A percentile compares a stretch with the other conserved stretches of the same genome.
phyloP scores from a whole-genome alignment of 441 rosid genomes.

The Daphne laureola region DNA sequence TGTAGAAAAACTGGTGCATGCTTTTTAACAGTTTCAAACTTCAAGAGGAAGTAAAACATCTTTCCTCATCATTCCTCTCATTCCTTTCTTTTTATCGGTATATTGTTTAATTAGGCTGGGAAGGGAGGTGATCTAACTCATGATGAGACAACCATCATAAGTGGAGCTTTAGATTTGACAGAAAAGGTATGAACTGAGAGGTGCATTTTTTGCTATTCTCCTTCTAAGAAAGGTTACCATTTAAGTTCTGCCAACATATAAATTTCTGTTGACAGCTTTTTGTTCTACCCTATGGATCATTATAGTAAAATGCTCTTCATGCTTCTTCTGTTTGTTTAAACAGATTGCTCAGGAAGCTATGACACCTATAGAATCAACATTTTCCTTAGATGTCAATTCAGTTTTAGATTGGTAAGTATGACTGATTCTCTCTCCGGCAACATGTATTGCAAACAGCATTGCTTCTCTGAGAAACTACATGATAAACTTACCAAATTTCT shows the following conservation, averaged over 20 bases:
- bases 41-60: background rate
- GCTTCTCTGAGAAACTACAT: slow-evolving; percentile 1
- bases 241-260: background rate
- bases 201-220: background rate
- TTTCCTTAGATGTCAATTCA: slow-evolving; percentile 86
- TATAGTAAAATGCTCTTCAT: slow-evolving; percentile 4
- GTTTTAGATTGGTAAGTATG: slow-evolving; percentile 81
- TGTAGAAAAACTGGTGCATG: slow-evolving; percentile 2
- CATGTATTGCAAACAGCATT: too few species aligned
- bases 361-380: slow-evolving; percentile 97
- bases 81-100: too few species aligned
- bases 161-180: slow-evolving; percentile 97
- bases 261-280: background rate
- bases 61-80: slow-evolving; percentile 9
- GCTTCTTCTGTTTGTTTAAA: slow-evolving; percentile 5
- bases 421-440: background rate
- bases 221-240: background rate
- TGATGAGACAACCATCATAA: slow-evolving; percentile 94
- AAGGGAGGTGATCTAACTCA: slow-evolving; percentile 99
- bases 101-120: slow-evolving; percentile 58
- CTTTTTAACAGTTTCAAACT: slow-evolving; percentile 10
- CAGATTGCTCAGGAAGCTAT: slow-evolving; percentile 99
- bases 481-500: background rate
- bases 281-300: background rate
- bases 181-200: slow-evolving; percentile 57